These are phyloP conservation scores for Margaritispora aquatica DNA, from an alignment of 495 filamentous ascomycete genomes.

Conservation along the genomic window DNA sequence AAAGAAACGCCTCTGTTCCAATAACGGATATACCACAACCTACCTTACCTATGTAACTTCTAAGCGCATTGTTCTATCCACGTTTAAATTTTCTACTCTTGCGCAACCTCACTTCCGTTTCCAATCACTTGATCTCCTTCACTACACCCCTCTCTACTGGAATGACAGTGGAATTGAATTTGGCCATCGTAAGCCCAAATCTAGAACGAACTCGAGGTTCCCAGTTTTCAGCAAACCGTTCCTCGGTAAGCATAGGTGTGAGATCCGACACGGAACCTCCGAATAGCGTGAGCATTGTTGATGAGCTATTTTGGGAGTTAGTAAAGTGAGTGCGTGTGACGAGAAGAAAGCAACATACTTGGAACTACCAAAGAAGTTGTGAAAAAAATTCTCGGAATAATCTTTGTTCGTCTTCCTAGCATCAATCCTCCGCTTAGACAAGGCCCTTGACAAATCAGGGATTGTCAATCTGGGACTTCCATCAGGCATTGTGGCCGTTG, in stretches of 20 bases:
- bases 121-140: slow-evolving; percentile 1
- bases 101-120: neutral
- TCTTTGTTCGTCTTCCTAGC: slow-evolving; percentile 13
- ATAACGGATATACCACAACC: too few relatives aligned
- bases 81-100: too few relatives aligned
- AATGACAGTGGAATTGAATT: slow-evolving; percentile 13
- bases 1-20: too few relatives aligned
- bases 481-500: slow-evolving; percentile 1
- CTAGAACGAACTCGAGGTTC: slow-evolving; percentile 12
- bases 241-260: slow-evolving; percentile 12
- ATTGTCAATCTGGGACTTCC: slow-evolving; percentile 5
- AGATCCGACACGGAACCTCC: slow-evolving; percentile 10
- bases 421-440: slow-evolving; percentile 10
- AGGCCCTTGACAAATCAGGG: slow-evolving; percentile 8
- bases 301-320: slow-evolving; percentile 1
- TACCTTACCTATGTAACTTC: neutral
- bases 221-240: slow-evolving; percentile 11
- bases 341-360: slow-evolving; percentile 2
- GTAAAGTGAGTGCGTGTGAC: neutral
- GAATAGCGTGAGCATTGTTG: slow-evolving; percentile 16
- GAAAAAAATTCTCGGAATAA: slow-evolving; percentile 13
- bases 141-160: slow-evolving; percentile 9
- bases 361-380: slow-evolving; percentile 14
- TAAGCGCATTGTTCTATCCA: too few relatives aligned
- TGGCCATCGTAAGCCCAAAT: slow-evolving; percentile 15